Base-by-base conservation (phyloP, 208 protist species). In the Ichthyophonus hoferi region DNA sequence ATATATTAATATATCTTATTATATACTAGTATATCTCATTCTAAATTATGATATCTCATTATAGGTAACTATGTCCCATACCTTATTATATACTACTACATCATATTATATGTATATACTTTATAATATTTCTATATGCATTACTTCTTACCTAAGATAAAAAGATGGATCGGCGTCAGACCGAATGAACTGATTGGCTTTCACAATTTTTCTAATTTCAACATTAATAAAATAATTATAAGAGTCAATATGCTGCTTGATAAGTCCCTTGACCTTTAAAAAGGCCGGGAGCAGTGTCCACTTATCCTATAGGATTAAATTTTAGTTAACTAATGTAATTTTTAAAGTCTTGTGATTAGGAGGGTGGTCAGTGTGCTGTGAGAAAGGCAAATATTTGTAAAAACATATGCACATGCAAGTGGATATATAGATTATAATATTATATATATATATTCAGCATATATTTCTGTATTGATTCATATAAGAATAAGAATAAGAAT, bases 141-240 rank as follows among this genome's bases (percentile, higher is more conserved):
- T 67, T 12, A 67, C 12, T 67, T 38, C 58, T 2, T 90, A 95
- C 90, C 93, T 90, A 34, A 97, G 91, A 90, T 93, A 97, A 40
- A 94, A 97, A 33, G 34, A 86, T 7, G 94, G 90, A 91, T 97
- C 94, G 0, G 90, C 91, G 40, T 97, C 94, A 42, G 88, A 95
- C 34, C 90, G 95, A 31, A 98, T 88, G 38, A 42, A 79, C 43
- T 94, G 40, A 92, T 98, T 98, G 37, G 96, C 96, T 76, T 90
- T 39, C 38, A 98, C 82, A 85, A 98, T 98, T 41, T 97, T 95
- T 83, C 94, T 93, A 3, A 98, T 96, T 37, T 98, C 96, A 3
- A 94, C 87, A 33, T 96, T 93, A 31, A 98, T 88, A 87, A 98
- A 98, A 90, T 97, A 97, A 90, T 98, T 97, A 92, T 96, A 98